Evolutionary conservation across 2,329 filamentous ascomycete genomes (phyloP).

Genomic region (Aspergillus intermedius): DNA sequence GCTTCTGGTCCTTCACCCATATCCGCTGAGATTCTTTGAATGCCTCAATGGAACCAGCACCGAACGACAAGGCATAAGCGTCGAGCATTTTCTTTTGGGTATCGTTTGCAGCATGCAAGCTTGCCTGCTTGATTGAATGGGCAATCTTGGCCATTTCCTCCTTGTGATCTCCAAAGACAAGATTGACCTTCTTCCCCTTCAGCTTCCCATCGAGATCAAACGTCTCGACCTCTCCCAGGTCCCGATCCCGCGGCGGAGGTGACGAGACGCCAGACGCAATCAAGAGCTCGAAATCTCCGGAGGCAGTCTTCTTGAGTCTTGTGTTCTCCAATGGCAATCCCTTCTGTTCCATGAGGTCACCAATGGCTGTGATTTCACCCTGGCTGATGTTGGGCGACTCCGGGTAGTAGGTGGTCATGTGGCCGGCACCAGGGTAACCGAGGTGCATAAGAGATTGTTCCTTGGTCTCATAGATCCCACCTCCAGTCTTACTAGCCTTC

Average conservation of each 20-base stretch:
- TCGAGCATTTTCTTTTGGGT: conserved; percentile 66
- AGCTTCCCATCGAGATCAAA: conserved; percentile 57
- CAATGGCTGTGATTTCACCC: conserved; percentile 64
- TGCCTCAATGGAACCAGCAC: conserved; percentile 64
- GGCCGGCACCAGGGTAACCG: conserved; percentile 66
- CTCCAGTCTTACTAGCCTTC: conserved; percentile 51
- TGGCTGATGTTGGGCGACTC: conserved; percentile 68
- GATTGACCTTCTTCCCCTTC: conserved; percentile 60
- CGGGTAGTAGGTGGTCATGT: conserved; percentile 78
- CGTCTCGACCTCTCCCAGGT: conserved; percentile 60
- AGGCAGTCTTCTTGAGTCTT: conserved; percentile 59
- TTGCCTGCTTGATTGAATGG: conserved; percentile 61
- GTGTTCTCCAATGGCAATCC: conserved; percentile 69
- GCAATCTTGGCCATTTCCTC: conserved; percentile 64
- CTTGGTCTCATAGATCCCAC: conserved; percentile 64
- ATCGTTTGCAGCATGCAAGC: conserved; percentile 64
- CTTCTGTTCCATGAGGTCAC: conserved; percentile 66
- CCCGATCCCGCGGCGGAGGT: conserved; percentile 57
- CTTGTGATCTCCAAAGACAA: conserved; percentile 69
- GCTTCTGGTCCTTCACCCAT: conserved; percentile 79
- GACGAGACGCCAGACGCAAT: conserved; percentile 62
- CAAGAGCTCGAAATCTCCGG: conserved; percentile 63
- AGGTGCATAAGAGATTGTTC: conserved; percentile 64
- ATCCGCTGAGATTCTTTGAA: conserved; percentile 75
- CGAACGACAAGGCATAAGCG: conserved; percentile 69